A percentile compares a stretch with the other conserved stretches of the same genome.
Evolutionary conservation across 2,329 filamentous ascomycete species (phyloP).

Genomic region (Periglandula ipomoeae): DNA sequence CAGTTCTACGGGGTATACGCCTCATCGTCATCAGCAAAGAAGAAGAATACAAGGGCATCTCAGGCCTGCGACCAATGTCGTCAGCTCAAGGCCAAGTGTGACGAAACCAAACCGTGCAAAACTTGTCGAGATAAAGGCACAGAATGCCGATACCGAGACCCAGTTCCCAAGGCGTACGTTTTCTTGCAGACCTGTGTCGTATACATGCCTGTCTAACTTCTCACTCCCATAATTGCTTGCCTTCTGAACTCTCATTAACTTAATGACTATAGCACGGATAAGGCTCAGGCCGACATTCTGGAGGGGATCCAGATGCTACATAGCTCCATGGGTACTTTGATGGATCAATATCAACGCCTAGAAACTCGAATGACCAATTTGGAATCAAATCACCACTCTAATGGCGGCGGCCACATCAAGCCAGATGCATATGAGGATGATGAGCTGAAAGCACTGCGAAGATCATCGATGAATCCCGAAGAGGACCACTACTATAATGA

Average conservation of each 20-base stretch:
- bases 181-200: too few relatives aligned
- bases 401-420: constrained; percentile 12
- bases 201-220: too few relatives aligned
- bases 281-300: constrained; percentile 50
- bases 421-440: constrained; percentile 22
- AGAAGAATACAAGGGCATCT: constrained; percentile 56
- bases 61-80: constrained; percentile 89
- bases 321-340: constrained; percentile 25
- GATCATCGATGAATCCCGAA: constrained; percentile 12
- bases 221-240: too few relatives aligned
- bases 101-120: constrained; percentile 75
- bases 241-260: constrained; percentile 9
- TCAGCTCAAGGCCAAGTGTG: constrained; percentile 82
- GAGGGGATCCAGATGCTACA: constrained; percentile 40
- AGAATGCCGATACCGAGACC: constrained; percentile 81
- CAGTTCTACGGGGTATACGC: constrained; percentile 33
- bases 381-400: constrained; percentile 17
- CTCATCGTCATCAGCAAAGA: constrained; percentile 36
- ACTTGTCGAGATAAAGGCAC: constrained; percentile 82
- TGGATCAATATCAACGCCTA: constrained; percentile 28
- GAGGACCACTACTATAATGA: constrained; percentile 15
- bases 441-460: constrained; percentile 16
- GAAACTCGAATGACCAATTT: constrained; percentile 28
- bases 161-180: constrained; percentile 75
- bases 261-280: constrained; percentile 40